Evolutionary conservation across 2,329 filamentous ascomycete species (phyloP).

Genomic region (Botrytis medusae): DNA sequence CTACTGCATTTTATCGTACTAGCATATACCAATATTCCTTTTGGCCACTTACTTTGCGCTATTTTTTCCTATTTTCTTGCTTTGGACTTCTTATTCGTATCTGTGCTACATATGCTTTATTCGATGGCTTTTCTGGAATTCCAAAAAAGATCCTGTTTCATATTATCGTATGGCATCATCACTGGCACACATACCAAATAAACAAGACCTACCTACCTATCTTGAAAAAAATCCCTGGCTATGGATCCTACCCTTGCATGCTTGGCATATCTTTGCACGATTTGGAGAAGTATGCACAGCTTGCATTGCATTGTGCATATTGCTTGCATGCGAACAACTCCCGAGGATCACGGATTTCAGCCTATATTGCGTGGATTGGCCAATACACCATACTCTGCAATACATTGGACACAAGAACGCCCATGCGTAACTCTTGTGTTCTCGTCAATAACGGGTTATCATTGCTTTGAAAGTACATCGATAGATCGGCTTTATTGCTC

Average conservation of each 20-base stretch:
- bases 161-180: conserved; percentile 13
- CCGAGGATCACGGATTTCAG: background rate
- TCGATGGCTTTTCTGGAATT: conserved; percentile 4
- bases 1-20: conserved; percentile 17
- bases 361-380: background rate
- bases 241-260: conserved; percentile 3
- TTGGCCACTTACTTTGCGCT: conserved; percentile 10
- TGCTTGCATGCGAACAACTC: conserved; percentile 12
- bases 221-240: background rate
- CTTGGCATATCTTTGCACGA: conserved; percentile 18
- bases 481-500: background rate
- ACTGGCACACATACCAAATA: conserved; percentile 7
- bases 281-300: conserved; percentile 7
- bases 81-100: conserved; percentile 8
- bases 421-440: conserved; percentile 14
- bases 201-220: conserved; percentile 1
- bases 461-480: background rate
- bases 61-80: conserved; percentile 7
- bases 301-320: conserved; percentile 13
- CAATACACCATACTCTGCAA: background rate
- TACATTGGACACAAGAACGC: conserved; percentile 16
- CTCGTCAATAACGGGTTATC: background rate
- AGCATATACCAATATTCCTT: conserved; percentile 20
- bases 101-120: conserved; percentile 6
- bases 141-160: conserved; percentile 9